These are phyloP conservation scores for Dunaliella salina DNA, from an alignment of 163 green algal genomes.

Conservation along the genomic window DNA sequence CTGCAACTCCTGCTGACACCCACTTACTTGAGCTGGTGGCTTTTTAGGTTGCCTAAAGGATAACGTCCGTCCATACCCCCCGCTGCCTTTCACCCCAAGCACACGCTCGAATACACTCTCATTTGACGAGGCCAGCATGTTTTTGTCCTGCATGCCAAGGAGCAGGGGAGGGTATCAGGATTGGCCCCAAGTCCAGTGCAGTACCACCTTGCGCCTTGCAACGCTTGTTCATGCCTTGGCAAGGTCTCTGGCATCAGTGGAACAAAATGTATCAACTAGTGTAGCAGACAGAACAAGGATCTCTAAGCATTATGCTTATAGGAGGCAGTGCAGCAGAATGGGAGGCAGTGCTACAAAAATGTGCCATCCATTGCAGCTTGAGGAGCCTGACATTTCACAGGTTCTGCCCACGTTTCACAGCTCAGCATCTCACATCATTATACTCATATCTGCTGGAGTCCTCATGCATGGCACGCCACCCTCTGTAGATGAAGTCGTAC, in stretches of 20 bases:
- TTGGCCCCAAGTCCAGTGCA: no score
- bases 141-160: constrained; percentile 2
- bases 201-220: no score
- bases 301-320: no score
- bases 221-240: no score
- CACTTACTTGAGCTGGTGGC: constrained; percentile 6
- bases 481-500: constrained; percentile 5
- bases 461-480: not conserved
- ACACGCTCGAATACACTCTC: constrained; percentile 11
- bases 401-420: not conserved
- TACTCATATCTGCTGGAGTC: not conserved
- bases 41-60: constrained; percentile 36
- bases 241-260: no score
- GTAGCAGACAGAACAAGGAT: no score
- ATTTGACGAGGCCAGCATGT: not conserved
- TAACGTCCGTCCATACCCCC: constrained; percentile 25
- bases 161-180: no score
- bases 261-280: no score
- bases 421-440: not conserved
- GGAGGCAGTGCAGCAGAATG: no score
- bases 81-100: constrained; percentile 5
- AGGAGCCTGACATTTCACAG: no score
- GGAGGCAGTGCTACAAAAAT: no score
- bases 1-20: not conserved
- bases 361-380: no score